A percentile compares a stretch with the other conserved stretches of the same genome.
phyloP scores from a whole-genome alignment of 805 yeast species.

The Kluyveromyces siamensis region DNA sequence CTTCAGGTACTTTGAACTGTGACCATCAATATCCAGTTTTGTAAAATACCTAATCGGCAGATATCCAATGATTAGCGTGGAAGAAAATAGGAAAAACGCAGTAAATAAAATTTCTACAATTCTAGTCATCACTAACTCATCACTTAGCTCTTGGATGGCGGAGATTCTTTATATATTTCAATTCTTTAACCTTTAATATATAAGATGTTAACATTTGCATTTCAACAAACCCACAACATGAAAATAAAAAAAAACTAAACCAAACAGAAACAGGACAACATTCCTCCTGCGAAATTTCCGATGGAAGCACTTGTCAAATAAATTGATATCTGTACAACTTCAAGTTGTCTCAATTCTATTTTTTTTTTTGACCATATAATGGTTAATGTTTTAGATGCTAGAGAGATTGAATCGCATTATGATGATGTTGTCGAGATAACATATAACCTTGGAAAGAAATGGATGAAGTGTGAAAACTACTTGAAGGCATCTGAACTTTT shows the following conservation, averaged over 20 bases:
- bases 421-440: constrained; percentile 22
- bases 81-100: constrained; percentile 12
- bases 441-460: constrained; percentile 19
- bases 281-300: too few species aligned
- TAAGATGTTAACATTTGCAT: too few species aligned
- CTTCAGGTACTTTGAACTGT: constrained; percentile 18
- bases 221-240: too few species aligned
- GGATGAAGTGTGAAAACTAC: constrained; percentile 18
- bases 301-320: too few species aligned
- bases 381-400: not conserved
- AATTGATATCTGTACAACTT: too few species aligned
- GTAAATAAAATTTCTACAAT: constrained; percentile 5
- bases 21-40: constrained; percentile 6
- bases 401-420: not conserved
- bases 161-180: not conserved
- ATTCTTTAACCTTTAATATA: too few species aligned
- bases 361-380: not conserved
- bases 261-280: too few species aligned
- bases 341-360: too few species aligned
- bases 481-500: constrained; percentile 20
- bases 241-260: too few species aligned
- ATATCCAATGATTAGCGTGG: constrained; percentile 24
- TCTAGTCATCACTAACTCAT: not conserved
- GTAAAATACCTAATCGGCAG: constrained; percentile 19
- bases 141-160: not conserved